These are phyloP conservation scores for Tillandsia leiboldiana DNA, from an alignment of 176 grass and related monocot species.

Conservation along the genomic window DNA sequence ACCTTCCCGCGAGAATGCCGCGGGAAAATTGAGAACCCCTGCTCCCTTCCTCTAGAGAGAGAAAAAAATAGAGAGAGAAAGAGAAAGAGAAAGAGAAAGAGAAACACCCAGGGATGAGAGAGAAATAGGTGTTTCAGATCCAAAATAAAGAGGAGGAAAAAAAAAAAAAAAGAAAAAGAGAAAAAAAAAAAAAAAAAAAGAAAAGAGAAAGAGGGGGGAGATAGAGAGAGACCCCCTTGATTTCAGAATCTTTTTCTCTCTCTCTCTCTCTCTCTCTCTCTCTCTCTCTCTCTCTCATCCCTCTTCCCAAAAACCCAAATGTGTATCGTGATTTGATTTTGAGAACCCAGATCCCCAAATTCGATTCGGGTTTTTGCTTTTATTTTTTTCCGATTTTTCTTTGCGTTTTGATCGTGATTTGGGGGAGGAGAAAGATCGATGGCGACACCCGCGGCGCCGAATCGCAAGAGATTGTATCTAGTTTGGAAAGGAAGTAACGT, in stretches of 20 bases:
- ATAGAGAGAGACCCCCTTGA: neutral
- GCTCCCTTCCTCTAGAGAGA: constrained; percentile 9
- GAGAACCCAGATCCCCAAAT: constrained; percentile 2
- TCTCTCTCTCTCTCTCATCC: constrained; percentile 2
- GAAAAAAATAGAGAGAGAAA: constrained; percentile 3
- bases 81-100: constrained; percentile 3
- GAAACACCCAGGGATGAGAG: constrained; percentile 8
- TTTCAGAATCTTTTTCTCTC: neutral
- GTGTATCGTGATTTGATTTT: neutral
- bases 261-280: neutral
- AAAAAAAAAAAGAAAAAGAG: constrained; percentile 1
- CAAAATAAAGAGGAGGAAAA: constrained; percentile 15
- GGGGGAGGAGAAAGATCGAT: neutral
- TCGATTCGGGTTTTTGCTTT: neutral
- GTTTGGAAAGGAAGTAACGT: constrained; percentile 94
- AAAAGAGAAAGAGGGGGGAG: neutral
- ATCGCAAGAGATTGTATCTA: constrained; percentile 57
- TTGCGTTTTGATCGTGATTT: constrained; percentile 15
- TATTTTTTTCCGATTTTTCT: neutral
- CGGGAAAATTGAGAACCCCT: neutral
- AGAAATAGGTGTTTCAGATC: constrained; percentile 12
- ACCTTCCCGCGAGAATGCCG: neutral
- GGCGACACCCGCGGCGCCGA: neutral
- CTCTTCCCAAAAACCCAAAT: neutral
- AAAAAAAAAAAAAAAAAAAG: neutral